Conservation (phyloP, 768 basidiomycete genomes). For the Leccinellum luteum region DNA sequence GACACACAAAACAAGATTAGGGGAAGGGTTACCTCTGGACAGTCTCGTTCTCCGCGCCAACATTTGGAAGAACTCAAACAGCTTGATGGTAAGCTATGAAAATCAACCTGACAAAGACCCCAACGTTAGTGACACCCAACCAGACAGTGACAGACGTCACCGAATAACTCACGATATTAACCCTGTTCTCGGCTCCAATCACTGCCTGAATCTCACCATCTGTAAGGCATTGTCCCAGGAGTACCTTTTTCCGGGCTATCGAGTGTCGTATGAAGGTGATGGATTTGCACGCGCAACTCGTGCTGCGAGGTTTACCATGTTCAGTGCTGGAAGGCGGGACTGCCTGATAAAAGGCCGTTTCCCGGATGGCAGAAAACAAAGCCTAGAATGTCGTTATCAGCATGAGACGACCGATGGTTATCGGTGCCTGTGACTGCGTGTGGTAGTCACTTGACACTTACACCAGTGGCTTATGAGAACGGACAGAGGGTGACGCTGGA, state of each 20-base stretch:
- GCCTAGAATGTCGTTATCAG: constrained; percentile 19
- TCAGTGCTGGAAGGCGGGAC: constrained; percentile 24
- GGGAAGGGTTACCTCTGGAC: no score
- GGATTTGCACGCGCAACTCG: constrained; percentile 31
- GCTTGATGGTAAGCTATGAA: constrained; percentile 34
- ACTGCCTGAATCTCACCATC: constrained; percentile 33
- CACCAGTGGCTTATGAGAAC: no score
- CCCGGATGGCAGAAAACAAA: constrained; percentile 32
- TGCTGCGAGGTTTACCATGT: constrained; percentile 40
- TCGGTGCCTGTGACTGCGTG: no score
- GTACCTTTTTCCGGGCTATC: constrained; percentile 10
- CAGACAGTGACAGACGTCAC: no score
- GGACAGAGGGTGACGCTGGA: constrained; percentile 28
- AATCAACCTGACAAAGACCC: background rate
- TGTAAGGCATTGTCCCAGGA: constrained; percentile 16
- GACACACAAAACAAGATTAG: no score
- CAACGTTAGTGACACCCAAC: background rate
- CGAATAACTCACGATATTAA: constrained; percentile 19
- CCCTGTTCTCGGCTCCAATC: constrained; percentile 27
- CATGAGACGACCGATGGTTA: background rate
- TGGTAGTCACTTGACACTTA: constrained; percentile 19
- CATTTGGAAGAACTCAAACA: constrained; percentile 33
- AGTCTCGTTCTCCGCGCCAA: constrained; percentile 16
- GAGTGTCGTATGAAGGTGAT: constrained; percentile 25
- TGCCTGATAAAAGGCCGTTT: constrained; percentile 21